Evolutionary conservation across 768 basidiomycete species (phyloP).

Genomic region (Strobilomyces dryophilus): DNA sequence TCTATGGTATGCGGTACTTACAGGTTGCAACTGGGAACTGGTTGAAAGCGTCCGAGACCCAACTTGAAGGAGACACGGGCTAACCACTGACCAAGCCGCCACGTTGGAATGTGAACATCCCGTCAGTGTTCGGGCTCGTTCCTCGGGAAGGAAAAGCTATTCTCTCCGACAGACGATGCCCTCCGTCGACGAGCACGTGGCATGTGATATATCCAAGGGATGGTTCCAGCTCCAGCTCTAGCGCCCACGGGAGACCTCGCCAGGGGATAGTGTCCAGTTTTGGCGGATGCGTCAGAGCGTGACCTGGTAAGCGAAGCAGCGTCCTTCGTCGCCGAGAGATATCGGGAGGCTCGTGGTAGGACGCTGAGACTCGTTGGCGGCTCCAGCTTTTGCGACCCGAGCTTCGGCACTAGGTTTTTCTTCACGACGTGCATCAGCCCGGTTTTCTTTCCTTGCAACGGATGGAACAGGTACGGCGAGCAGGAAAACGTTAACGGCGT

Average conservation of each 20-base stretch:
- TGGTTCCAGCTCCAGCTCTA: neutral
- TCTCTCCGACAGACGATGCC: slow-evolving; percentile 47
- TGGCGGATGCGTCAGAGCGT: slow-evolving; percentile 19
- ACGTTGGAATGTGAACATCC: neutral
- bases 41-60: neutral
- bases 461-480: slow-evolving; percentile 58
- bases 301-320: slow-evolving; percentile 17
- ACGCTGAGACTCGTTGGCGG: slow-evolving; percentile 31
- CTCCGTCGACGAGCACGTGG: slow-evolving; percentile 34
- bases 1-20: neutral
- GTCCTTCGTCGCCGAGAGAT: slow-evolving; percentile 1
- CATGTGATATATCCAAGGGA: slow-evolving; percentile 5
- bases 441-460: slow-evolving; percentile 61
- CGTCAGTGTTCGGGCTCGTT: slow-evolving; percentile 1
- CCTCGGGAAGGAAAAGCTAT: slow-evolving; percentile 9
- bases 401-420: slow-evolving; percentile 64
- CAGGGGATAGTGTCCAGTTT: slow-evolving; percentile 10
- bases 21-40: neutral
- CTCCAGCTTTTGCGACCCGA: slow-evolving; percentile 58
- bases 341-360: slow-evolving; percentile 1
- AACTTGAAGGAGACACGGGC: neutral
- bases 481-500: slow-evolving; percentile 75
- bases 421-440: slow-evolving; percentile 66
- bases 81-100: neutral
- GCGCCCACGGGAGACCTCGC: slow-evolving; percentile 11